Percentiles rank a stretch among this genome's conserved stretches.
Conservation (phyloP, 2,329 filamentous ascomycete genomes). For the Diaporthe vexans region DNA sequence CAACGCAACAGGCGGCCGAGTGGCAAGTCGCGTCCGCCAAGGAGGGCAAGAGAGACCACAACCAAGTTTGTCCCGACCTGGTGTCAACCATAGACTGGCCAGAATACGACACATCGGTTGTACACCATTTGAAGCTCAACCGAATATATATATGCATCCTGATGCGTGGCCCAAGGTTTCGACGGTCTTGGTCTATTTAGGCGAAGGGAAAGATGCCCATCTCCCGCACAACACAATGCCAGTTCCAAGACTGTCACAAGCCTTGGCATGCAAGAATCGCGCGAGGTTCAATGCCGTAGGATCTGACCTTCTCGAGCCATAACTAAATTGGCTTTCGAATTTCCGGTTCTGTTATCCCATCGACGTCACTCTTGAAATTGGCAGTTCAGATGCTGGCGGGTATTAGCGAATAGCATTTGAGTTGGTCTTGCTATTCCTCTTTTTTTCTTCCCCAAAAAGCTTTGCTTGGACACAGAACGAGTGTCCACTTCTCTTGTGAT, state of each 20-base stretch:
- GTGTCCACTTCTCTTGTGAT: neutral
- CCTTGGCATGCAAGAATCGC: slow-evolving; percentile 1
- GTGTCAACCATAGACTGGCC: no score
- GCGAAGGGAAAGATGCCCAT: neutral
- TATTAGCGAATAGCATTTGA: neutral
- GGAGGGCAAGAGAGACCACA: no score
- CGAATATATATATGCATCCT: neutral
- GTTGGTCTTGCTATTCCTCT: neutral
- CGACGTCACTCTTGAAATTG: neutral
- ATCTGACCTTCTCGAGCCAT: neutral
- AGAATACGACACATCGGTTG: neutral
- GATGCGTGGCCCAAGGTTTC: neutral
- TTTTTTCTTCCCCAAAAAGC: neutral
- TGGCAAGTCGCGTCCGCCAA: neutral
- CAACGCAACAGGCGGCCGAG: neutral
- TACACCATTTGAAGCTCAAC: neutral
- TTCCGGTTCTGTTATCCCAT: neutral
- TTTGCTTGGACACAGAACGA: neutral
- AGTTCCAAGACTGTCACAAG: neutral
- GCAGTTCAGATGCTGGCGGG: neutral
- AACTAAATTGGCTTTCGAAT: neutral
- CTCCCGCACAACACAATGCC: neutral
- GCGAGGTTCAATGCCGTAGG: neutral
- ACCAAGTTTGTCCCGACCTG: neutral
- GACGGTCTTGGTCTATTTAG: neutral